Evolutionary conservation across 2,329 filamentous ascomycete genomes (phyloP), one percentile per base, ranked within the genome.

Genomic region (Aspergillus unguis): DNA sequence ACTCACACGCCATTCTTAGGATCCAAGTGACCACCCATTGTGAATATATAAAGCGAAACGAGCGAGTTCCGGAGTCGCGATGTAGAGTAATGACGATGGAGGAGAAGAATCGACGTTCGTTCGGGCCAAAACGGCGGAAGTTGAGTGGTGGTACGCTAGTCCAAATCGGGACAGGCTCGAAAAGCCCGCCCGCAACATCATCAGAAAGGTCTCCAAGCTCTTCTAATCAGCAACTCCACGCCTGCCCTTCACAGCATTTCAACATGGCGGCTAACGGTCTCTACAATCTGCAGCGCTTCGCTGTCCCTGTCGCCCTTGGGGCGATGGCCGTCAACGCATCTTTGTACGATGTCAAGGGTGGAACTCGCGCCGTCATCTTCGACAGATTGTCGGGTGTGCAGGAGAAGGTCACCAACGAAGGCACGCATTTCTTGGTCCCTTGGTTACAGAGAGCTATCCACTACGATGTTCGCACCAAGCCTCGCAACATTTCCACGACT

Each of bases 391-490:
- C 85, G 46, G 94, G 94, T 77, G 94, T 99, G 61, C 92, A 95
- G 80, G 92, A 99, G 63, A 77, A 82, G 45, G 94, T 99, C 52
- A 79, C 94, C 66, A 96, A 91, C 74, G 94, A 99, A 78, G 94
- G 94, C 68, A 99, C 94, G 51, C 94, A 99, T 74, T 96, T 99
- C 74, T 79, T 99, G 50, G 75, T 99, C 35, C 94, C 94, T 6
- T 99, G 94, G 94, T 77, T 99, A 71, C 94, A 99, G 76, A 87
- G 85, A 75, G 89, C 87, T 65, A 91, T 99, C 77, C 81, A 95
- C 71, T 99, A 95, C 73, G 94, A 99, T 78, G 94, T 99, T 61
- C 87, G 94, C 59, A 99, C 95, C 53, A 95, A 95, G 82, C 94
- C 94, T 57, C 84, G 94, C 70, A 97, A 96, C 74, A 97, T 99